Evolutionary conservation across 495 filamentous ascomycete genomes (phyloP).

Genomic region (Hyphodiscus hymeniophilus): DNA sequence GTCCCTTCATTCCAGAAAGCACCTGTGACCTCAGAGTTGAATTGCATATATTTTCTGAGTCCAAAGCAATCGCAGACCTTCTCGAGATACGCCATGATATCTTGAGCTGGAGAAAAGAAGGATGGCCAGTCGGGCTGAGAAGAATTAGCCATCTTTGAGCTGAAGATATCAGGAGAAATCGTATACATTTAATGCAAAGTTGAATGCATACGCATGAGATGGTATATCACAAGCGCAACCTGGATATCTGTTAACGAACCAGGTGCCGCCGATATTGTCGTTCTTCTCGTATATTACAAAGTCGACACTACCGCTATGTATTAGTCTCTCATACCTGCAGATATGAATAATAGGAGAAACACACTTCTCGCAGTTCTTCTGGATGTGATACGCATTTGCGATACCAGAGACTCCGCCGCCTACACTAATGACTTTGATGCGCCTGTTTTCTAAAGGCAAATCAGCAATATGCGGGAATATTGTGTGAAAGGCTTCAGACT

Average conservation of each 20-base stretch:
- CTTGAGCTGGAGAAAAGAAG: conserved; percentile 25
- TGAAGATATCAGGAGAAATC: not conserved
- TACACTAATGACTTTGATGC: conserved; percentile 38
- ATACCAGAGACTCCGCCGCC: conserved; percentile 55
- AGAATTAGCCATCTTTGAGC: not conserved
- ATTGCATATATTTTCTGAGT: conserved; percentile 42
- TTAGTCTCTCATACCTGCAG: too few species aligned
- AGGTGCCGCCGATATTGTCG: conserved; percentile 44
- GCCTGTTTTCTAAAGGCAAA: conserved; percentile 11
- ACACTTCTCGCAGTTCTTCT: conserved; percentile 27
- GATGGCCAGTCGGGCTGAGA: conserved; percentile 30
- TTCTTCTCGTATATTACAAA: conserved; percentile 76
- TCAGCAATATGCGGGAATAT: too few species aligned
- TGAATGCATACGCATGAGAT: conserved; percentile 34
- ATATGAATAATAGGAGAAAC: conserved; percentile 1
- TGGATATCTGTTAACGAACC: conserved; percentile 51
- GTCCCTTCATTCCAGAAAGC: conserved; percentile 14
- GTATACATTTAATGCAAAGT: conserved; percentile 26
- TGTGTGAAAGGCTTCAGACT: too few species aligned
- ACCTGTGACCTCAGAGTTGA: conserved; percentile 13
- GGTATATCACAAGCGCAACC: conserved; percentile 48
- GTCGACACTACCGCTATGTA: conserved; percentile 31
- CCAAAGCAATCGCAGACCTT: conserved; percentile 31
- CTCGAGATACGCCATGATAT: conserved; percentile 32
- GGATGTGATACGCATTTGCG: conserved; percentile 50